Base-by-base conservation (phyloP, 768 basidiomycete genomes). In the Leccinum pellstonianum region DNA sequence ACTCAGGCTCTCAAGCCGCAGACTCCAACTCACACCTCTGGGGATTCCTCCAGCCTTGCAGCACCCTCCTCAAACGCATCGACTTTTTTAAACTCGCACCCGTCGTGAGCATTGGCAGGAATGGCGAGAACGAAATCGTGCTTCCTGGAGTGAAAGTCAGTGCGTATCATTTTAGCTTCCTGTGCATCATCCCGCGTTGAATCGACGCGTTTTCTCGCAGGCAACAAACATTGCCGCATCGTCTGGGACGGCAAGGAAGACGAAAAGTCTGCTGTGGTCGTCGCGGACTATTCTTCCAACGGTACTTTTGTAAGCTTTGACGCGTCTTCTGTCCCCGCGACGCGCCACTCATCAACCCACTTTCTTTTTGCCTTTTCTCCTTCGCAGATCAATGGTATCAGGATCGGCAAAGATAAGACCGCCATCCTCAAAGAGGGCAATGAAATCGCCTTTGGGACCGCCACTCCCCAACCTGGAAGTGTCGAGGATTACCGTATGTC, bases 361-460 rank as follows among this genome's bases (percentile, higher is more conserved):
- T 53, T 23, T 35, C 14, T 43, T 50, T 52, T 35, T 57, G 1
- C 14, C 14, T 37, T 54, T 33, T 38, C 15, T 48, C 50, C 50
- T 37, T 56, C 29, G 57, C 19, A 74, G 73, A 77, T 80, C 60
- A 83, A 80, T 55, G 76, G 76, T 38, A 63, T 66, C 38, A 73
- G 68, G 67, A 71, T 85, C 59, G 78, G 74, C 53, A 76, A 62
- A 54, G 75, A 72, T 46, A 71, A 72, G 43, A 70, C 77, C 21
- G 74, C 76, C 23, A 69, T 82, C 48, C 76, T 85, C 61, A 75
- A 74, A 58, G 76, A 81, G 35, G 94, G 95, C 7, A 91, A 91
- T 69, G 93, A 95, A 73, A 82, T 98, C 65, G 87, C 90, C 8
- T 90, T 98, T 64, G 95, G 95, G 8, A 83, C 83, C 12, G 76